Percentiles rank a stretch among this genome's conserved stretches.
These are phyloP conservation scores for Diplocarpon mali DNA, from an alignment of 2,329 filamentous ascomycete genomes.

Conservation along the genomic window DNA sequence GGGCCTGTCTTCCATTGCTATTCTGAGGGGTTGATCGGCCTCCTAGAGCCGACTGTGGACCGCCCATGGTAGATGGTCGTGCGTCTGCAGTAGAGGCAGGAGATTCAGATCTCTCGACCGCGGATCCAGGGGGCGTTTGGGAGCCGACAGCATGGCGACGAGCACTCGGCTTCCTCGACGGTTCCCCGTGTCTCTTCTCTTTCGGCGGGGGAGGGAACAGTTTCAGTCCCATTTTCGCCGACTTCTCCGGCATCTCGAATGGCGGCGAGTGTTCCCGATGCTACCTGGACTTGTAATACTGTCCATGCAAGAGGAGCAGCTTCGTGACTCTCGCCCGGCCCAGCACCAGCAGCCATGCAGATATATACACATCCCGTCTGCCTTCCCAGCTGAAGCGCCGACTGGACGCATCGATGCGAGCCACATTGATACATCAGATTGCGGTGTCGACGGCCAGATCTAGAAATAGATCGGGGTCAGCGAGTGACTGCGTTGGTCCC, in stretches of 20 bases:
- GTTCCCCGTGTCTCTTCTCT: constrained; percentile 17
- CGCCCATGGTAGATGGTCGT: constrained; percentile 15
- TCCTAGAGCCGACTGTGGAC: constrained; percentile 14
- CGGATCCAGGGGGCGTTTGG: constrained; percentile 17
- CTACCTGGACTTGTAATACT: not conserved
- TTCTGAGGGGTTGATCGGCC: constrained; percentile 9
- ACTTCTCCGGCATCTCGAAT: constrained; percentile 20
- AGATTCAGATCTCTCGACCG: constrained; percentile 17
- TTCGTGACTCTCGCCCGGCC: not conserved
- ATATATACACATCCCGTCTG: not conserved
- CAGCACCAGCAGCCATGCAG: not conserved
- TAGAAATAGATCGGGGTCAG: constrained; percentile 16
- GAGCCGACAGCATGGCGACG: constrained; percentile 17
- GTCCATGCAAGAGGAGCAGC: constrained; percentile 9
- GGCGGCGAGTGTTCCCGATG: not conserved
- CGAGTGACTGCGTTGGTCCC: constrained; percentile 5
- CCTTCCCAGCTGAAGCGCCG: constrained; percentile 11
- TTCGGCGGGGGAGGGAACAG: constrained; percentile 27
- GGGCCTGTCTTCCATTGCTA: constrained; percentile 10
- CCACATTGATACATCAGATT: constrained; percentile 14
- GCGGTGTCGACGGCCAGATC: constrained; percentile 10
- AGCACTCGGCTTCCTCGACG: constrained; percentile 22
- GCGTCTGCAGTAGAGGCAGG: constrained; percentile 16
- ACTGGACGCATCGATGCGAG: constrained; percentile 8
- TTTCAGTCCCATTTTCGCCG: constrained; percentile 23